Evolutionary conservation across 805 yeast genomes (phyloP), one percentile per base, ranked within the genome.

Genomic region (Candida endomychidarum): DNA sequence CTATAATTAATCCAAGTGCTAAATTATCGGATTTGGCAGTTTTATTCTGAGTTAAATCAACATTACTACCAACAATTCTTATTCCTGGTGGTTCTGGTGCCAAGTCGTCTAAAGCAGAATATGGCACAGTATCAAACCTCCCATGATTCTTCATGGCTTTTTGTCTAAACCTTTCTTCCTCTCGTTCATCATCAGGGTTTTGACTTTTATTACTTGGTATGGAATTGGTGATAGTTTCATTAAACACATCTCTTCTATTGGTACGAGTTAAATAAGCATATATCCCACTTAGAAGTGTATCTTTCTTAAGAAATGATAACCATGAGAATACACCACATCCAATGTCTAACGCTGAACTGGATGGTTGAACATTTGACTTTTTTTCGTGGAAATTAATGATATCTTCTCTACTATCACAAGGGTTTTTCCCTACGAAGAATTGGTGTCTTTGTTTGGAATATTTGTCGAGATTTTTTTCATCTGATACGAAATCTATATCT

Each of bases 241-340:
- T 10, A 19, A 37, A 30, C 2, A 29, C 23, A 11, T 30, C 40
- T 29, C 17, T 24, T 7, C 12, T 16, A n/a, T 8, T 19, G 19
- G 10, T 29, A 2, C 22, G 15, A 2, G 24, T 22, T 18, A 39
- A 22, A 15, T 17, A 23, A 21, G 26, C 14, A 16, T 36, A 39
- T 2, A 38, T 15, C 9, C 36, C 35, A 18, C 30, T 27, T n/a
- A 39, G 8, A 16, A 23, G 24, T 6, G 25, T 61, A 55, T 80
- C 85, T 46, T 67, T 75, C 40, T 67, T 65, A 38, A 78, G 55
- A 18, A 74, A 41, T 0, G 82, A 57, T 3, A 72, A 47, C 72
- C 79, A 72, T 1, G 80, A 56, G 24, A 77, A 63, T 0, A 83
- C 78, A 1, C 83, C 84, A 54, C 67, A 72, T 48, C 70, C 69